Conservation (phyloP, 139 green algal genomes). For the Klebsormidium nitens region DNA sequence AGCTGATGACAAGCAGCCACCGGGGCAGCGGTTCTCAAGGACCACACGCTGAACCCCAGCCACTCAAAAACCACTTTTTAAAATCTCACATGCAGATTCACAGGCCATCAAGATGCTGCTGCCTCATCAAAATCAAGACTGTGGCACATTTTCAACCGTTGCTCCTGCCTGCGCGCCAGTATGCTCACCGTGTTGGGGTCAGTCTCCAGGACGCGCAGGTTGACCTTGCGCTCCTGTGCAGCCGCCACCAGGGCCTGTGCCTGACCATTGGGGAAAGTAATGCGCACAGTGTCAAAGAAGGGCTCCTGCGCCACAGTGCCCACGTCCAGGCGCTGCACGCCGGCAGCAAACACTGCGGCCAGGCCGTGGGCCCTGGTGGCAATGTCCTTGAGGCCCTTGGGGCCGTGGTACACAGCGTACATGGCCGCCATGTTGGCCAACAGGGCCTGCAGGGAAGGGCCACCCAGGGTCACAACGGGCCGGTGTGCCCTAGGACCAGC, state of each 20-base stretch:
- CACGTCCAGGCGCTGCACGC: slow-evolving; percentile 61
- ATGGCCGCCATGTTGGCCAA: slow-evolving; percentile 97
- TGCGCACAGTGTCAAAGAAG: slow-evolving; percentile 93
- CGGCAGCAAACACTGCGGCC: slow-evolving; percentile 73
- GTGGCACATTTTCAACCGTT: too few species aligned
- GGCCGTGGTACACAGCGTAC: slow-evolving; percentile 97
- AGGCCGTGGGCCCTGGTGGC: slow-evolving; percentile 80
- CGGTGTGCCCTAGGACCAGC: too few species aligned
- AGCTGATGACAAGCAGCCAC: too few species aligned
- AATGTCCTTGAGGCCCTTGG: slow-evolving; percentile 86
- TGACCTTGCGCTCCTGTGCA: slow-evolving; percentile 53
- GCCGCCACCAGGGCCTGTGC: slow-evolving; percentile 37
- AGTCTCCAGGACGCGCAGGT: slow-evolving; percentile 85
- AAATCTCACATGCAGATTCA: too few species aligned
- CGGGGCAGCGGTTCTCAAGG: too few species aligned
- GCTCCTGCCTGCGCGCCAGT: too few species aligned
- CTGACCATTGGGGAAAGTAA: slow-evolving; percentile 48
- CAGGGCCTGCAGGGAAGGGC: slow-evolving; percentile 56
- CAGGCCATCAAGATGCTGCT: too few species aligned
- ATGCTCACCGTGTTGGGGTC: slow-evolving; percentile 40
- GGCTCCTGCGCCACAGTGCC: slow-evolving; percentile 43
- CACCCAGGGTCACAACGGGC: slow-evolving; percentile 36
- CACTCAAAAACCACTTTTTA: too few species aligned
- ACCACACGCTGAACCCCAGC: too few species aligned
- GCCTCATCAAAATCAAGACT: too few species aligned